Evolutionary conservation across 306 rosid genomes (phyloP).

Genomic region (Rubus parviflorus): DNA sequence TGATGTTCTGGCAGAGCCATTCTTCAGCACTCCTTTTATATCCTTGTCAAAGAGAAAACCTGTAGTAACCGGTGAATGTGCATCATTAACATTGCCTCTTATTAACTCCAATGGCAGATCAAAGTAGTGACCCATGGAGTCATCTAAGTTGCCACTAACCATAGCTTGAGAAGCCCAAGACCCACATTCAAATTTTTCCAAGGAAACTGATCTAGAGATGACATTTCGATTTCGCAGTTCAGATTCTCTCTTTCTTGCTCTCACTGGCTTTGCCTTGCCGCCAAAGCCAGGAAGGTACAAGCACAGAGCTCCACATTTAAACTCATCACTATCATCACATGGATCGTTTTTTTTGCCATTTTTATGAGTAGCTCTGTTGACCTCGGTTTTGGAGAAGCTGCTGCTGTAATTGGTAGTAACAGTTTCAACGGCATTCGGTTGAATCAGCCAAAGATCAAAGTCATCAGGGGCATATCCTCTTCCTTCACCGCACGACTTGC

Average conservation of each 20-base stretch:
- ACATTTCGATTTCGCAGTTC: slow-evolving; percentile 21
- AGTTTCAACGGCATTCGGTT: slow-evolving; percentile 32
- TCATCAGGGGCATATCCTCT: slow-evolving; percentile 46
- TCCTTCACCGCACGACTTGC: slow-evolving; percentile 67
- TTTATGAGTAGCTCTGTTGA: slow-evolving; percentile 29
- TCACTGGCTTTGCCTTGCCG: slow-evolving; percentile 52
- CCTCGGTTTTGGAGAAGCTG: slow-evolving; percentile 39
- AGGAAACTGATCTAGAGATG: slow-evolving; percentile 66
- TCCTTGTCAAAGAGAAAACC: slow-evolving; percentile 56
- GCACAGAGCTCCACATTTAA: slow-evolving; percentile 77
- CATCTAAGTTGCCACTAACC: slow-evolving; percentile 42
- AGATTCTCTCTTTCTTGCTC: slow-evolving; percentile 41
- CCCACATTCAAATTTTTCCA: slow-evolving; percentile 91
- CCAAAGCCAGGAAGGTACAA: slow-evolving; percentile 68
- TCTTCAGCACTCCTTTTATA: slow-evolving; percentile 59
- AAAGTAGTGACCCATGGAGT: slow-evolving; percentile 50
- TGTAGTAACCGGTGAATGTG: slow-evolving; percentile 46
- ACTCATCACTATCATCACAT: slow-evolving; percentile 39
- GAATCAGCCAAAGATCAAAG: slow-evolving; percentile 54
- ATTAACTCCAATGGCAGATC: slow-evolving; percentile 82
- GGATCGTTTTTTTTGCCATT: slow-evolving; percentile 27
- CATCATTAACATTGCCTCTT: slow-evolving; percentile 43
- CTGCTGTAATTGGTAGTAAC: slow-evolving; percentile 27
- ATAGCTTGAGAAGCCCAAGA: slow-evolving; percentile 84
- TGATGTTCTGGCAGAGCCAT: slow-evolving; percentile 35